A percentile compares a stretch with the other conserved stretches of the same genome.
These are phyloP conservation scores for Trebouxia sp. DNA, from an alignment of 139 green algal genomes.

Conservation along the genomic window DNA sequence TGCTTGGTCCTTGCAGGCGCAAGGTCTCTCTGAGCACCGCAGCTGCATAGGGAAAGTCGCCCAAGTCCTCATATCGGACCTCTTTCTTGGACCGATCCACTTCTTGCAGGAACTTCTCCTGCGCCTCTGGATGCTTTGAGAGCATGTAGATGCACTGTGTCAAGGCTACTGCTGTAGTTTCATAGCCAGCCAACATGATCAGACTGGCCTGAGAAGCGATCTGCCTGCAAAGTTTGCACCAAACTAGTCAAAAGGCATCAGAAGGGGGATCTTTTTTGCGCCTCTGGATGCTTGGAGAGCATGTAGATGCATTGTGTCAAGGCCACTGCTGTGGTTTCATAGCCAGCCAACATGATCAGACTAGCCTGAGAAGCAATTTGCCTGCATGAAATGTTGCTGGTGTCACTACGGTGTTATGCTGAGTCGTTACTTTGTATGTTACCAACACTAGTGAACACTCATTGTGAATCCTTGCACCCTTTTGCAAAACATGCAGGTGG, in stretches of 20 bases:
- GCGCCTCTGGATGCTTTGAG: constrained; percentile 26
- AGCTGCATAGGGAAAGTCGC: constrained; percentile 27
- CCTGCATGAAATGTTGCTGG: too few relatives aligned
- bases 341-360: too few relatives aligned
- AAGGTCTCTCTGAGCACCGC: constrained; percentile 38
- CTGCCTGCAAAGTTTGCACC: constrained; percentile 23
- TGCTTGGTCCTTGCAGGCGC: constrained; percentile 6
- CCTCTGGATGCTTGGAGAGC: too few relatives aligned
- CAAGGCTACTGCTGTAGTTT: constrained; percentile 37
- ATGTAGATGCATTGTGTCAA: too few relatives aligned
- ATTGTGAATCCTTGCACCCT: too few relatives aligned
- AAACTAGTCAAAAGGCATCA: background rate
- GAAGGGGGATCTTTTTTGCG: too few relatives aligned
- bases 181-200: constrained; percentile 32
- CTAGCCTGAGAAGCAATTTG: too few relatives aligned
- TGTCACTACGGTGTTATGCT: too few relatives aligned
- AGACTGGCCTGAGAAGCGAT: constrained; percentile 38
- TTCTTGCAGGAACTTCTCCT: constrained; percentile 34
- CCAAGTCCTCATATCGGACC: constrained; percentile 31
- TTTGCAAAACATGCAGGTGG: too few relatives aligned
- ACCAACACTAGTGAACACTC: too few relatives aligned
- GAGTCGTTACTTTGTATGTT: too few relatives aligned
- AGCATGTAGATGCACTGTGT: constrained; percentile 33
- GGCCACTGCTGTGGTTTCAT: too few relatives aligned
- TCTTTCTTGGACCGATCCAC: constrained; percentile 26